Base-by-base conservation (phyloP, 495 filamentous ascomycete species). In the Umbilicaria muhlenbergii region DNA sequence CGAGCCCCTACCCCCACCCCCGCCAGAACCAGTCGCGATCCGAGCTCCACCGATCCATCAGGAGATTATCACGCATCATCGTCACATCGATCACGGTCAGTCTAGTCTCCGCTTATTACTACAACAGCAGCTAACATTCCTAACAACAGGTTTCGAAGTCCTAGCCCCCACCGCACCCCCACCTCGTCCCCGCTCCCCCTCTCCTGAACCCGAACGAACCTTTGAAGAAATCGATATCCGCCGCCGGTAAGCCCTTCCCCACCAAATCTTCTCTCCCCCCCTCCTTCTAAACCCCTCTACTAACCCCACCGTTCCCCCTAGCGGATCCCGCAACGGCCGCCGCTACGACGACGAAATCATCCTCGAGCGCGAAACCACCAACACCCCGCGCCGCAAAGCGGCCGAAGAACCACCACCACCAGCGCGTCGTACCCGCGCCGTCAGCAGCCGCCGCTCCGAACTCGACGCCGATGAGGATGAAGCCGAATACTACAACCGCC, bases 41-140 rank as follows among this genome's bases (percentile, higher is more conserved):
- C 69, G 73, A 48, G 76, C 73, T 15, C 80, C 81, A 4, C 72
- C 75, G 4, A 81, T 88, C 50, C 78, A 82, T 53, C 75, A 85
- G 47, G 81, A 92, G 54, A 72, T 91, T 36, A 83, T 87, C 45
- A 86, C 83, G 2, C 84, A 87, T 58, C 87, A 91, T 54, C 71
- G 80, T 17, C 80, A 89, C 51, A 83, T 93, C 53, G 83, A 94
- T 57, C 85, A 94, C 63, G 87, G 86, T 81, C 68, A 59, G 61
- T 19, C 15, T 28, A n/a, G n/a, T 37, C 11, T 41, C n/a, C 17
- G 24, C 14, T 8, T 31, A 39, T 42, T 32, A 11, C 32, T 35
- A 2, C 36, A 14, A 21, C 13, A 42, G 17, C 2, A 0, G 35
- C 14, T 37, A 4, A 42, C 49, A 48, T 28, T 44, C 52, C 32